Percentiles rank a stretch among this genome's conserved stretches.
These are phyloP conservation scores for Oenanthe sinensis DNA, from an alignment of 129 eudicot genomes.

Conservation along the genomic window DNA sequence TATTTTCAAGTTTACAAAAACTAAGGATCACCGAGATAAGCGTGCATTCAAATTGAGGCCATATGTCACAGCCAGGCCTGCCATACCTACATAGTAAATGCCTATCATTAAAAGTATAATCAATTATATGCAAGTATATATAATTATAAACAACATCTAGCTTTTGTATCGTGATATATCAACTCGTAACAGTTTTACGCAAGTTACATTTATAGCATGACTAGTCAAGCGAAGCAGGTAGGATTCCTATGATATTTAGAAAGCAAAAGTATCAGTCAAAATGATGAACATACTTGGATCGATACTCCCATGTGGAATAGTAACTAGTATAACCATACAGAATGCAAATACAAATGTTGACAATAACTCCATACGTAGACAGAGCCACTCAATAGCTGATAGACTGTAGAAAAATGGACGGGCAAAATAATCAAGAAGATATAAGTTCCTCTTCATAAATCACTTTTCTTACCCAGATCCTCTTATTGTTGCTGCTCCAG, in stretches of 20 bases:
- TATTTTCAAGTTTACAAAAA: conserved; percentile 86
- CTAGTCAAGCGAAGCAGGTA: not conserved
- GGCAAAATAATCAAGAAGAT: conserved; percentile 92
- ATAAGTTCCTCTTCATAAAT: conserved; percentile 89
- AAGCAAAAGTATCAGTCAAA: not conserved
- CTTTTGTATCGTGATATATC: not conserved
- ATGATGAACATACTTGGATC: conserved; percentile 72
- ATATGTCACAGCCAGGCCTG: conserved; percentile 88
- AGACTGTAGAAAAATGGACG: conserved; percentile 97
- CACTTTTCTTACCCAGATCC: conserved; percentile 95
- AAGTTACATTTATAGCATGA: not conserved
- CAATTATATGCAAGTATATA: not conserved
- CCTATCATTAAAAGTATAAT: conserved; percentile 7
- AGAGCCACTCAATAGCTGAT: conserved; percentile 98
- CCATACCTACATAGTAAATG: conserved; percentile 55
- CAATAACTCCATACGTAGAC: conserved; percentile 91
- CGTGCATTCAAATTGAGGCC: conserved; percentile 75
- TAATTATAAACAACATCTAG: not conserved
- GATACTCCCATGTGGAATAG: conserved; percentile 85
- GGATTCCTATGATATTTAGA: not conserved
- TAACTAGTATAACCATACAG: conserved; percentile 83
- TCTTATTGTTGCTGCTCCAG: conserved; percentile 98
- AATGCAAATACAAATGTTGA: conserved; percentile 93
- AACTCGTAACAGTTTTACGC: not conserved
- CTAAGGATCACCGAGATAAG: conserved; percentile 67